Evolutionary conservation across 192 early-diverging fungal genomes (phyloP).

Genomic region (Coemansia sp.): DNA sequence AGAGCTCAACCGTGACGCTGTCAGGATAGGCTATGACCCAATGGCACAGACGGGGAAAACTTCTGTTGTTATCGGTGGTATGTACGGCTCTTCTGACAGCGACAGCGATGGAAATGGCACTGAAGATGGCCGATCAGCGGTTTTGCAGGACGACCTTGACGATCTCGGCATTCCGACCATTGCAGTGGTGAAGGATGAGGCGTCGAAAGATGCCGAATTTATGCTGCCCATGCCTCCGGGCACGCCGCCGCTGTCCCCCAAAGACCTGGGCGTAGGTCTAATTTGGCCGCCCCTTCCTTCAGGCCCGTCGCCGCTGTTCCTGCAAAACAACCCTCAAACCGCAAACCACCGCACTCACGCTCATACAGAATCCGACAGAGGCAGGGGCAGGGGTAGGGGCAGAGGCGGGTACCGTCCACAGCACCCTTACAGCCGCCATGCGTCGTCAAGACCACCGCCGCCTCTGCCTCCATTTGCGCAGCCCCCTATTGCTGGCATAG

Average conservation of each 20-base stretch:
- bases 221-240: slow-evolving; percentile 47
- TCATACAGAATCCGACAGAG: background rate
- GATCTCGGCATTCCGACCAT: slow-evolving; percentile 10
- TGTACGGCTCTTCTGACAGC: slow-evolving; percentile 19
- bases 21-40: slow-evolving; percentile 39
- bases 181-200: background rate
- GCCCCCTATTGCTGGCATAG: slow-evolving; percentile 3
- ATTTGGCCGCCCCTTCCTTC: slow-evolving; percentile 48
- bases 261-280: slow-evolving; percentile 15
- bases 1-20: background rate
- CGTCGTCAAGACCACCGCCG: background rate
- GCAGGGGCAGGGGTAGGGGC: slow-evolving; percentile 8
- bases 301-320: slow-evolving; percentile 47
- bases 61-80: slow-evolving; percentile 3
- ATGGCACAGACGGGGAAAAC: slow-evolving; percentile 15
- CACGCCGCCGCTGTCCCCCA: slow-evolving; percentile 38
- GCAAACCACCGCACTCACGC: slow-evolving; percentile 8
- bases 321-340: slow-evolving; percentile 11
- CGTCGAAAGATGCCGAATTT: background rate
- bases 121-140: background rate
- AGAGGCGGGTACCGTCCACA: background rate
- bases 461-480: background rate
- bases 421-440: slow-evolving; percentile 13
- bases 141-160: background rate
- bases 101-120: slow-evolving; percentile 2